Evolutionary conservation across 1,284 basidiomycete species (phyloP).

Genomic region (Melampsora larici-populina): DNA sequence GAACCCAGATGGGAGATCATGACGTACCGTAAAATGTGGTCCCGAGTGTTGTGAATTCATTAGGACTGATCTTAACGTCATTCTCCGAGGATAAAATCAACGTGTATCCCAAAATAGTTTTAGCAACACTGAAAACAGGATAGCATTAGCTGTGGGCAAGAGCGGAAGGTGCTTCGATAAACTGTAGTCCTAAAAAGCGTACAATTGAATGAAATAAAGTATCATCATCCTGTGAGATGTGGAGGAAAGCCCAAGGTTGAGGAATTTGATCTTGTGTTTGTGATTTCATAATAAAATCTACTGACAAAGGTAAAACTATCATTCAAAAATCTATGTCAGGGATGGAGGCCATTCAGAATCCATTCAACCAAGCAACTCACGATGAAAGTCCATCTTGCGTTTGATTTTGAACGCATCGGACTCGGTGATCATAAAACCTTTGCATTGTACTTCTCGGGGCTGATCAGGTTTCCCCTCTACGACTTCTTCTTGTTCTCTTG

Average conservation of each 20-base stretch:
- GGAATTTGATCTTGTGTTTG: too few relatives aligned
- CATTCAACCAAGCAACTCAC: neutral
- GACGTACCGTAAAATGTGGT: neutral
- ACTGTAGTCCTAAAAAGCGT: neutral
- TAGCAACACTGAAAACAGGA: neutral
- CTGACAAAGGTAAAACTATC: neutral
- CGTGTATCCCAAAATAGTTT: neutral
- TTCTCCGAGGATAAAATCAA: neutral
- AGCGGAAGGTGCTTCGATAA: neutral
- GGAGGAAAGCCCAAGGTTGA: too few relatives aligned
- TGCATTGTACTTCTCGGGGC: too few relatives aligned
- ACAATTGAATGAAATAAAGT: neutral
- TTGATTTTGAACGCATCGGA: neutral
- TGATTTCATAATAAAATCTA: neutral
- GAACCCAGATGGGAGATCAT: neutral
- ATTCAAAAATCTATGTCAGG: neutral
- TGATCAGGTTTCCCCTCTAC: too few relatives aligned
- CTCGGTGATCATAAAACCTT: neutral
- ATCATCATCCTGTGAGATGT: neutral
- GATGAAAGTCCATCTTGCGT: neutral
- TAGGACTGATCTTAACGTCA: neutral
- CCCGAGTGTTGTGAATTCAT: neutral
- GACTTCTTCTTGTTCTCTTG: too few relatives aligned
- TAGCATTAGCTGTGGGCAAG: neutral
- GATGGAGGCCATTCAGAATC: neutral